phyloP scores from a whole-genome alignment of 768 basidiomycete species.

The Boletus vermiculosoides region DNA sequence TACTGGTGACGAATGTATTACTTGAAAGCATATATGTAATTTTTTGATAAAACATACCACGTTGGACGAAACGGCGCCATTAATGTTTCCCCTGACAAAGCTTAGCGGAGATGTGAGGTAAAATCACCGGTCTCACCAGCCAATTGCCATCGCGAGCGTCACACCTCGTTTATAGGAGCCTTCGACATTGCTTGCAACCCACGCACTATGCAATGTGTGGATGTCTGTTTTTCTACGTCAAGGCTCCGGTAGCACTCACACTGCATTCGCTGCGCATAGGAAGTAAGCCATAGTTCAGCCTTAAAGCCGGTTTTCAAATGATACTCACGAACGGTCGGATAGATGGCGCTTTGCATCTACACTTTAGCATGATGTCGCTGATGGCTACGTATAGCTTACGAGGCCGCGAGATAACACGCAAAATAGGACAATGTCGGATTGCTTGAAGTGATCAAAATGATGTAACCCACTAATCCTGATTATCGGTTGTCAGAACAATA shows the following conservation, averaged over 20 bases:
- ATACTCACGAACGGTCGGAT: conserved; percentile 45
- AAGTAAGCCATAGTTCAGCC: not conserved
- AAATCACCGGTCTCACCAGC: conserved; percentile 35
- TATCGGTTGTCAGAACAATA: not conserved
- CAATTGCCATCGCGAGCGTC: conserved; percentile 68
- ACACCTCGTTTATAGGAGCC: conserved; percentile 73
- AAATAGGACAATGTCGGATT: conserved; percentile 69
- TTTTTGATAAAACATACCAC: conserved; percentile 45
- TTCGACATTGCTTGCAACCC: conserved; percentile 72
- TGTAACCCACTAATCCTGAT: conserved; percentile 55
- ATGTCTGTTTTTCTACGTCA: conserved; percentile 3
- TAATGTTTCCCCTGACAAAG: conserved; percentile 52
- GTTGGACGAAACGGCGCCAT: conserved; percentile 67
- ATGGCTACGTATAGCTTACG: conserved; percentile 42
- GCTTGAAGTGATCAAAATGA: conserved; percentile 60
- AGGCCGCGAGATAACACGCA: conserved; percentile 67
- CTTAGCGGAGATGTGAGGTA: conserved; percentile 17
- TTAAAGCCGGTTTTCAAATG: not conserved
- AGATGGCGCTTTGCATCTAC: conserved; percentile 37
- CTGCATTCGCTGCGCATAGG: conserved; percentile 43
- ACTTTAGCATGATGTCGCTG: conserved; percentile 1
- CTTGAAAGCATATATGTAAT: not conserved
- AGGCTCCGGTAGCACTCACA: conserved; percentile 36
- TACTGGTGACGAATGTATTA: conserved; percentile 42
- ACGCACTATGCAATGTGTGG: conserved; percentile 44